Percentiles rank a stretch among this genome's conserved stretches.
Conservation (phyloP, 495 filamentous ascomycete genomes). For the Baudoinia panamericana region DNA sequence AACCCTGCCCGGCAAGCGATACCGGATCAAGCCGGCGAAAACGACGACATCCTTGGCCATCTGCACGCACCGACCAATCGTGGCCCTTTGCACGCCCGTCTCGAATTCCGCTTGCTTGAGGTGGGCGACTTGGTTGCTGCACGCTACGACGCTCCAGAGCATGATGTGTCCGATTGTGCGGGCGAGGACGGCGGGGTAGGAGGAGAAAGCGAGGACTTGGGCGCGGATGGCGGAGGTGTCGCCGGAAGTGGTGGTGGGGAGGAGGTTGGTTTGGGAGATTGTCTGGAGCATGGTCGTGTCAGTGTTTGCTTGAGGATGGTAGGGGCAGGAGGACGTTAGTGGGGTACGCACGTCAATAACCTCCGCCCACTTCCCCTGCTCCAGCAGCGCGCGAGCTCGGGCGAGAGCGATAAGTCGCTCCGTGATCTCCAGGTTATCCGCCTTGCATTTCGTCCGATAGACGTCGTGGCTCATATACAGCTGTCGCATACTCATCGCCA, state of each 20-base stretch:
- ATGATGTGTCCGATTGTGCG: conserved; percentile 79
- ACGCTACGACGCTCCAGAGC: conserved; percentile 82
- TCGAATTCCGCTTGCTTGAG: conserved; percentile 54
- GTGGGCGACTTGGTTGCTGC: conserved; percentile 56
- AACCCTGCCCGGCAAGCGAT: conserved; percentile 60
- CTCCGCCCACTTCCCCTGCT: conserved; percentile 55
- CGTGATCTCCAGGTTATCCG: conserved; percentile 55
- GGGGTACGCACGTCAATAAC: conserved; percentile 63
- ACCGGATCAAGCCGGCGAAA: conserved; percentile 88
- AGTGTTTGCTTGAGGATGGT: neutral
- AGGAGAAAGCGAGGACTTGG: conserved; percentile 61
- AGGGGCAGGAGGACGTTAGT: neutral
- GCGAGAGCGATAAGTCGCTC: conserved; percentile 63
- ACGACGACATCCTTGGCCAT: conserved; percentile 80
- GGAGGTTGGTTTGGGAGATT: conserved; percentile 58
- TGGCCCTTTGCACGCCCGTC: conserved; percentile 52
- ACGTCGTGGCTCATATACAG: conserved; percentile 67
- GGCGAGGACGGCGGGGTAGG: conserved; percentile 60
- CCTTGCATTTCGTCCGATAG: conserved; percentile 55
- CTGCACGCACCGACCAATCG: conserved; percentile 57
- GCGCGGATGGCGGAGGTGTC: conserved; percentile 60
- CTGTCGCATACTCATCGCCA: conserved; percentile 65
- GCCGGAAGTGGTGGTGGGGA: conserved; percentile 59
- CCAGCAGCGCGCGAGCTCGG: conserved; percentile 58
- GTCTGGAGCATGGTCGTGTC: conserved; percentile 37